These are phyloP conservation scores for Metarhizium guizhouense DNA, from an alignment of 2,329 filamentous ascomycete species.

Conservation along the genomic window DNA sequence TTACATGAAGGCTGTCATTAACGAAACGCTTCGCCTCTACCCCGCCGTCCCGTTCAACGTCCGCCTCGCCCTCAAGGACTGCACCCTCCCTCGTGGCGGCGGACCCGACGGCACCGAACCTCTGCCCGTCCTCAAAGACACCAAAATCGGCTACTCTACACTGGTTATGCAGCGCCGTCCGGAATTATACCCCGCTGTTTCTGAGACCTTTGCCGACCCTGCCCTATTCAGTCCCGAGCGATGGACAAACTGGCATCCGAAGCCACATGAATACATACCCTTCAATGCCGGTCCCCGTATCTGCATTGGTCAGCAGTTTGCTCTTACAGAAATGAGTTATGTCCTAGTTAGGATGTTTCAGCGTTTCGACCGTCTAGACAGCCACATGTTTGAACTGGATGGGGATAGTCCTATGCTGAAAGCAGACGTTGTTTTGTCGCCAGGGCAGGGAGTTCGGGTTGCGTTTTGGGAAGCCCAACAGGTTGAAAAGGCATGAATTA, in stretches of 20 bases:
- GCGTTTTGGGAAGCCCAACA: slow-evolving; percentile 42
- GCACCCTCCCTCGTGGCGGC: slow-evolving; percentile 64
- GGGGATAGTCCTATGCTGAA: slow-evolving; percentile 44
- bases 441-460: slow-evolving; percentile 48
- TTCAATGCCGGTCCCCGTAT: slow-evolving; percentile 44
- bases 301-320: slow-evolving; percentile 52
- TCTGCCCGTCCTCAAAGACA: slow-evolving; percentile 36
- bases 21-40: slow-evolving; percentile 71
- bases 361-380: slow-evolving; percentile 55
- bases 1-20: slow-evolving; percentile 65
- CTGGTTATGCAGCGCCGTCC: slow-evolving; percentile 41
- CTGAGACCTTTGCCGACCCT: slow-evolving; percentile 25
- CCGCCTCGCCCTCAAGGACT: slow-evolving; percentile 62
- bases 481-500: slow-evolving; percentile 18
- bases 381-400: slow-evolving; percentile 45
- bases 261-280: slow-evolving; percentile 44
- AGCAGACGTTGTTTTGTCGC: slow-evolving; percentile 51
- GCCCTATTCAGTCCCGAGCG: slow-evolving; percentile 39
- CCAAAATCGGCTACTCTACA: slow-evolving; percentile 39
- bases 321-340: slow-evolving; percentile 52
- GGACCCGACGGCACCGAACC: slow-evolving; percentile 33
- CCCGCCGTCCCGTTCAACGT: slow-evolving; percentile 74
- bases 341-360: slow-evolving; percentile 66
- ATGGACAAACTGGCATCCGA: slow-evolving; percentile 42
- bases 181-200: slow-evolving; percentile 37